A percentile compares a stretch with the other conserved stretches of the same genome.
phyloP scores from a whole-genome alignment of 75 land plant genomes.

The Sequoiadendron giganteum region DNA sequence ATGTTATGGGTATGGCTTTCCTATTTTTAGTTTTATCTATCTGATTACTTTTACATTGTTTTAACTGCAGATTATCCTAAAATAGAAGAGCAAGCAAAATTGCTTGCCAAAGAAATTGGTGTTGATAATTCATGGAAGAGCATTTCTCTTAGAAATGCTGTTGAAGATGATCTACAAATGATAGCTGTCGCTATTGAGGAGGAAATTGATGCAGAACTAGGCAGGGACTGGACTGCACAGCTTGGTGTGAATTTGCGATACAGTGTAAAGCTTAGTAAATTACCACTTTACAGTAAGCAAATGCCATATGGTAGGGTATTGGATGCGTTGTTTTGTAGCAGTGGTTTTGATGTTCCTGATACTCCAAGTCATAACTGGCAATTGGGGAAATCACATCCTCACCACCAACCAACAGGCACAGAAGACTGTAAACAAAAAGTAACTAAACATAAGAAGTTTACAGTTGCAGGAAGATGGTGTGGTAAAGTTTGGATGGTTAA shows the following conservation, averaged over 20 bases:
- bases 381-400: constrained; percentile 42
- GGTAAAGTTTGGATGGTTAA: constrained; percentile 90
- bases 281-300: constrained; percentile 21
- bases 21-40: neutral
- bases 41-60: neutral
- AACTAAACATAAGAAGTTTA: constrained; percentile 53
- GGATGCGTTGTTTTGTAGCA: constrained; percentile 29
- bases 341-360: constrained; percentile 15
- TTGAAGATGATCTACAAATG: constrained; percentile 53
- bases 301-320: constrained; percentile 25
- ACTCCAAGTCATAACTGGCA: constrained; percentile 35
- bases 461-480: constrained; percentile 90
- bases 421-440: constrained; percentile 13
- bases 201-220: constrained; percentile 39
- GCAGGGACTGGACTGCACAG: constrained; percentile 71
- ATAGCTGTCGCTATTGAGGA: constrained; percentile 69
- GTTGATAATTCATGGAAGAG: constrained; percentile 39
- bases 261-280: constrained; percentile 41
- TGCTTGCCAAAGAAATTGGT: constrained; percentile 61
- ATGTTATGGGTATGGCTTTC: neutral
- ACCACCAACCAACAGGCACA: constrained; percentile 1
- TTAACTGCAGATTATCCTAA: constrained; percentile 49
- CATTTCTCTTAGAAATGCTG: constrained; percentile 47
- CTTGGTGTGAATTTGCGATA: constrained; percentile 61
- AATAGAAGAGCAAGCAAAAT: constrained; percentile 55